phyloP scores from a whole-genome alignment of 768 basidiomycete species.

The Mycena floridula region DNA sequence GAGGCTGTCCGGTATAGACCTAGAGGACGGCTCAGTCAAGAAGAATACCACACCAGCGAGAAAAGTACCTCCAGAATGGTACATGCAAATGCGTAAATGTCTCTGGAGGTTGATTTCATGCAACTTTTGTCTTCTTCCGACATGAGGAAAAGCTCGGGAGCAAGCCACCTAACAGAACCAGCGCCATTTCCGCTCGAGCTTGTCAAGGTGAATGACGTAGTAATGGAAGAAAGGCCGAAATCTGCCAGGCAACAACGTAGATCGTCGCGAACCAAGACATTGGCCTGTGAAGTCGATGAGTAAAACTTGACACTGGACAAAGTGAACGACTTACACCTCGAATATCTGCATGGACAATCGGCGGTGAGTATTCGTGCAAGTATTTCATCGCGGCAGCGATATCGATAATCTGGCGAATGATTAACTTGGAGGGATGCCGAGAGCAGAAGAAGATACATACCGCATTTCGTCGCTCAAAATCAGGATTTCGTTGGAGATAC shows the following conservation, averaged over 20 bases:
- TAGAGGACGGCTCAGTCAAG: too few relatives aligned
- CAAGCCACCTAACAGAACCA: not conserved
- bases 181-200: not conserved
- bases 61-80: not conserved
- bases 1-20: not conserved
- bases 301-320: too few relatives aligned
- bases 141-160: not conserved
- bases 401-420: too few relatives aligned
- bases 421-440: too few relatives aligned
- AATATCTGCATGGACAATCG: too few relatives aligned
- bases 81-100: not conserved
- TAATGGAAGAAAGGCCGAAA: constrained; percentile 1
- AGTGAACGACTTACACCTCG: too few relatives aligned
- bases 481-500: too few relatives aligned
- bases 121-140: not conserved
- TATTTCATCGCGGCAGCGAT: too few relatives aligned
- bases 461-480: too few relatives aligned
- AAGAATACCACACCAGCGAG: not conserved
- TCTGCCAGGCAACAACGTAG: constrained; percentile 2
- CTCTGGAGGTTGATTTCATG: not conserved
- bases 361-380: too few relatives aligned
- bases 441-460: too few relatives aligned
- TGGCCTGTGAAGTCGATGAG: too few relatives aligned
- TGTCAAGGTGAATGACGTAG: not conserved
- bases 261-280: constrained; percentile 1